phyloP scores from a whole-genome alignment of 805 yeast genomes.

The Tanozyma kutaoensis region DNA sequence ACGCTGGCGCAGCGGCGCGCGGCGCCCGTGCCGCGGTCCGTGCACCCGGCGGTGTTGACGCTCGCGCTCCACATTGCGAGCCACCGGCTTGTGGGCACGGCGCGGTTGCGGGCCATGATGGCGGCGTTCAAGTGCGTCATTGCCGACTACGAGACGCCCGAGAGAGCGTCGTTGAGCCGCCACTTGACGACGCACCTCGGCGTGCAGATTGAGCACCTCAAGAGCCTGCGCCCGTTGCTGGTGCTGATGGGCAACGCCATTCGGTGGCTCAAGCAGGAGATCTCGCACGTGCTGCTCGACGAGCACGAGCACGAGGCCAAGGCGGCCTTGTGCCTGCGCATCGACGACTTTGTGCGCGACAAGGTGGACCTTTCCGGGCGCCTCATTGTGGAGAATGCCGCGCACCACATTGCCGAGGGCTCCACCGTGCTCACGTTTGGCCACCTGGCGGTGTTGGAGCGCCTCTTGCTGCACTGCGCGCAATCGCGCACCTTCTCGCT shows the following conservation, averaged over 20 bases:
- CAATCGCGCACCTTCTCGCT: conserved; percentile 61
- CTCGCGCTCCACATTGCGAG: conserved; percentile 72
- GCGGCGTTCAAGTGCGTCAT: conserved; percentile 35
- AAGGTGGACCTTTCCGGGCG: conserved; percentile 73
- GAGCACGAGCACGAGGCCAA: conserved; percentile 59
- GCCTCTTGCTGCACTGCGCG: conserved; percentile 58
- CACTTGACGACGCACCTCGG: conserved; percentile 79
- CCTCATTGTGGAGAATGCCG: conserved; percentile 71
- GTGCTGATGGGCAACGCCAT: conserved; percentile 97
- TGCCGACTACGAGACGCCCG: conserved; percentile 71
- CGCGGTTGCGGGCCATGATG: conserved; percentile 24
- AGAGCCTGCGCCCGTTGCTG: conserved; percentile 81
- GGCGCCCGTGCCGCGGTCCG: conserved; percentile 45
- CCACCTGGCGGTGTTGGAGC: conserved; percentile 70
- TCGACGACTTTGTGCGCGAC: conserved; percentile 74
- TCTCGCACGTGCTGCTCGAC: conserved; percentile 69
- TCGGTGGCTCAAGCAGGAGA: conserved; percentile 93
- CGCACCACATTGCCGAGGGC: conserved; percentile 60
- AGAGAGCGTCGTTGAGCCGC: conserved; percentile 73
- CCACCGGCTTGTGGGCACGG: conserved; percentile 77
- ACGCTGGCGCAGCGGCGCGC: conserved; percentile 63
- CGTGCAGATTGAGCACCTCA: conserved; percentile 85
- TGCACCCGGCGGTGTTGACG: conserved; percentile 77
- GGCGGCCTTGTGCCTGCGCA: conserved; percentile 42
- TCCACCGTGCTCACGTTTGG: conserved; percentile 81